phyloP scores from a whole-genome alignment of 352 stramenopile genomes.

The Phytophthora hybrid region DNA sequence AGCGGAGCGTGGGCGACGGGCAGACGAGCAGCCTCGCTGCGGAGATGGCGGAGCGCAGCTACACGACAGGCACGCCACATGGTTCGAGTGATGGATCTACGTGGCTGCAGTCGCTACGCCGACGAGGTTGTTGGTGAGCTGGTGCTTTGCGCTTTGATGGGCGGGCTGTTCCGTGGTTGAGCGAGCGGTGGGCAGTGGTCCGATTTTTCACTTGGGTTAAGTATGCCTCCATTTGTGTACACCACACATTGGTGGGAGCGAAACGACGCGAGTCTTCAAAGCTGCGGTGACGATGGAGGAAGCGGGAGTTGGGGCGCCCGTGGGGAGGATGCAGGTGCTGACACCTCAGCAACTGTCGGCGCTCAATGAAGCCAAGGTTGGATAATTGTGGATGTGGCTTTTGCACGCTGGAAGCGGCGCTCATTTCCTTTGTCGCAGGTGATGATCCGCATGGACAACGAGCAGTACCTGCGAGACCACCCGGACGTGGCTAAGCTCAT shows the following conservation, averaged over 20 bases:
- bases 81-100: conserved; percentile 14
- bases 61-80: conserved; percentile 73
- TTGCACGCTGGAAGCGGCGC: not conserved
- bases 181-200: conserved; percentile 35
- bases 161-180: conserved; percentile 2
- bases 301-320: conserved; percentile 2
- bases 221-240: conserved; percentile 24
- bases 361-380: conserved; percentile 76
- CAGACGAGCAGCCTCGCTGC: conserved; percentile 26
- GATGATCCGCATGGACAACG: conserved; percentile 83
- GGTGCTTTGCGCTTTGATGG: conserved; percentile 30
- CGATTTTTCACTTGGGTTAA: conserved; percentile 24
- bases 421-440: conserved; percentile 45
- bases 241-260: conserved; percentile 11
- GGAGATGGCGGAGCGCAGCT: conserved; percentile 55
- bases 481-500: conserved; percentile 67
- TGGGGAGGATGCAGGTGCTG: conserved; percentile 67
- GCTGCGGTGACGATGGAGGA: conserved; percentile 13
- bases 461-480: conserved; percentile 77
- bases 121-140: conserved; percentile 5
- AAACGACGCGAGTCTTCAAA: conserved; percentile 29
- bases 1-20: conserved; percentile 23
- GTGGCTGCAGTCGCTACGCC: not conserved
- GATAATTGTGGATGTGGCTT: not conserved
- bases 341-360: conserved; percentile 67